Conservation (phyloP, 2,329 filamentous ascomycete genomes). For the Podosphaera xanthii region DNA sequence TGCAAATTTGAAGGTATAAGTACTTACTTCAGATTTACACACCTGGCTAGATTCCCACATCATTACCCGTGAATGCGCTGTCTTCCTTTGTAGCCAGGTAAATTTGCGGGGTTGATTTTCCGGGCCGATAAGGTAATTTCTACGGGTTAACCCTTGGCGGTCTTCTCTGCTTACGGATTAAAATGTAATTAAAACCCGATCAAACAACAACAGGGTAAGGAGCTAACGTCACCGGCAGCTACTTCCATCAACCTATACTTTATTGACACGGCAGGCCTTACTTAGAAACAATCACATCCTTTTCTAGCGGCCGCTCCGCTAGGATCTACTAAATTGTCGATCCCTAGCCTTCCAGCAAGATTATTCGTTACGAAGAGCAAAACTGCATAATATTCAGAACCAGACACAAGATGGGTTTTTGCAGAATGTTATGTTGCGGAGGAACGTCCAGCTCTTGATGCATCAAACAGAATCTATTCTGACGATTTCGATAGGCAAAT, state of each 20-base stretch:
- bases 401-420: conserved; percentile 29
- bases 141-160: background rate
- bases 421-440: conserved; percentile 39
- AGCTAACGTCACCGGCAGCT: background rate
- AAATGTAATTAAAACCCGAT: background rate
- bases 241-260: background rate
- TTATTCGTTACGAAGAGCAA: background rate
- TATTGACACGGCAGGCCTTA: background rate
- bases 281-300: background rate
- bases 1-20: too few relatives aligned
- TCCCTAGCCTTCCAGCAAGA: background rate
- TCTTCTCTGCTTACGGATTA: background rate
- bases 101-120: background rate
- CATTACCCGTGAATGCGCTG: background rate
- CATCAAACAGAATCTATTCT: conserved; percentile 6
- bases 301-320: background rate
- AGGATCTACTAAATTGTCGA: background rate
- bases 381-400: conserved; percentile 13
- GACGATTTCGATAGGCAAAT: conserved; percentile 31
- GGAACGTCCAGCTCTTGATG: conserved; percentile 17
- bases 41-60: background rate
- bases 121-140: background rate
- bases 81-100: background rate
- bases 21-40: background rate
- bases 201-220: background rate